phyloP scores from a whole-genome alignment of 176 grass and related monocot species.

The Triticum aestivum region IWGSC_CS_RefSeq_v2.1 NC_057803.1:142110454-142110953 shows the following conservation, averaged over 20 bases:
- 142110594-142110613: no score
- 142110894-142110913: background rate
- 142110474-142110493: no score
- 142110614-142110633: no score
- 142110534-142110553: background rate
- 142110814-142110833: background rate
- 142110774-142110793: background rate
- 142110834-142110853: no score
- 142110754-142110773: background rate
- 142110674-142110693: no score
- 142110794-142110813: background rate
- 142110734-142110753: background rate
- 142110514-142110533: background rate
- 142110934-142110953: background rate
- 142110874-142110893: background rate
- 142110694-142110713: no score
- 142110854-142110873: background rate
- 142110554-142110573: no score
- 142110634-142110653: no score
- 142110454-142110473: slow-evolving; percentile 10
- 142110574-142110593: no score
- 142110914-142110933: background rate
- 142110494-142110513: background rate
- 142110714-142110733: no score
- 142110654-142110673: no score